phyloP scores from a whole-genome alignment of 2,329 filamentous ascomycete genomes.

The Fusarium sp. region DNA sequence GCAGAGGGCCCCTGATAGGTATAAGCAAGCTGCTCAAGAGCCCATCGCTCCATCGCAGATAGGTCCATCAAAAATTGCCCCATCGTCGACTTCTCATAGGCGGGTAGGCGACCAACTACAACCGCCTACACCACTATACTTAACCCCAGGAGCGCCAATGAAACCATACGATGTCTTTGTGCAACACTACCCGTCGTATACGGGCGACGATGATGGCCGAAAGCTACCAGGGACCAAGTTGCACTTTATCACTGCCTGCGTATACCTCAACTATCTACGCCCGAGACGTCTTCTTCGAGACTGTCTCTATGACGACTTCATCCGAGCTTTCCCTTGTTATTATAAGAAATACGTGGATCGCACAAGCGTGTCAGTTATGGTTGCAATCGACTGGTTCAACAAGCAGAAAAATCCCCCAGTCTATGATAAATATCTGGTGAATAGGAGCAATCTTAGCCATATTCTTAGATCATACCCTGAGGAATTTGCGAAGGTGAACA shows the following conservation, averaged over 20 bases:
- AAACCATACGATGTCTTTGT: constrained; percentile 57
- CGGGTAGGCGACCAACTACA: neutral
- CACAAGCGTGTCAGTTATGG: constrained; percentile 48
- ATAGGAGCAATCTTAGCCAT: constrained; percentile 51
- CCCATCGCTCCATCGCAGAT: constrained; percentile 2
- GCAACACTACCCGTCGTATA: constrained; percentile 60
- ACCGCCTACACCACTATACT: neutral
- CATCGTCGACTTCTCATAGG: neutral
- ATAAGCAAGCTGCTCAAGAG: neutral
- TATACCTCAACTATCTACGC: constrained; percentile 57
- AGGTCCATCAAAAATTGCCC: neutral
- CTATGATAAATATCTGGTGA: constrained; percentile 52
- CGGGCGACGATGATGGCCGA: constrained; percentile 50
- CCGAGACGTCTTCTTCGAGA: constrained; percentile 53
- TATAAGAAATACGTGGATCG: constrained; percentile 58
- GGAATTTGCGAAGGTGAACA: constrained; percentile 46
- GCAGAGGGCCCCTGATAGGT: neutral
- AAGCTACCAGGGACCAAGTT: constrained; percentile 50
- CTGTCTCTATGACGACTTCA: constrained; percentile 66
- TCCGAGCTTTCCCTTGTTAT: constrained; percentile 58
- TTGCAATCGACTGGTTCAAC: constrained; percentile 60
- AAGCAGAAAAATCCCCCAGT: constrained; percentile 39
- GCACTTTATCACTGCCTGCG: constrained; percentile 61
- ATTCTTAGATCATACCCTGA: constrained; percentile 53
- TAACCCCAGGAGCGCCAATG: constrained; percentile 17